Conservation (phyloP, 225 moss, liverwort and hornwort genomes). For the Antitrichia curtipendula region DNA sequence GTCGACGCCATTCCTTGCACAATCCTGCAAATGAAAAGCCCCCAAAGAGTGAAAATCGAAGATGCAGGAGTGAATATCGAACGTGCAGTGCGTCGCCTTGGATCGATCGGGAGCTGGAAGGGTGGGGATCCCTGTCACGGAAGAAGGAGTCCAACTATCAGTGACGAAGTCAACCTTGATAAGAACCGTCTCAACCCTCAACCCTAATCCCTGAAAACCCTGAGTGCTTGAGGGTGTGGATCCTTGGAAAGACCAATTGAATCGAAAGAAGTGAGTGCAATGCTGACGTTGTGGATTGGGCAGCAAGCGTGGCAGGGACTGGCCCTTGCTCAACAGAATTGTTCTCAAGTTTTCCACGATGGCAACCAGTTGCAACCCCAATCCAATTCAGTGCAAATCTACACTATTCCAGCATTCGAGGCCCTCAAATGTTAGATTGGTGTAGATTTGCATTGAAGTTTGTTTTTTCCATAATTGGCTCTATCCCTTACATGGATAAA, state of each 20-base stretch:
- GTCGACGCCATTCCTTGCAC: slow-evolving; percentile 5
- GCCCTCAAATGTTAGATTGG: fast-evolving
- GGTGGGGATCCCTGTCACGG: background rate
- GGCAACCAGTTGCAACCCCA: background rate
- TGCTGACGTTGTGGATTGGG: background rate
- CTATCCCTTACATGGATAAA: background rate
- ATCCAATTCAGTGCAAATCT: background rate
- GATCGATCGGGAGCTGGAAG: background rate
- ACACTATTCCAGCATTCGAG: background rate
- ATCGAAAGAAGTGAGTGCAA: background rate
- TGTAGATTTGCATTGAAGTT: background rate
- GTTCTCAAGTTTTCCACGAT: background rate
- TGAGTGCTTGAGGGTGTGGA: background rate
- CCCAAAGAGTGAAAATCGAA: background rate
- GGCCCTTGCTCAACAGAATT: background rate
- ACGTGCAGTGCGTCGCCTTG: background rate
- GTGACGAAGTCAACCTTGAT: background rate
- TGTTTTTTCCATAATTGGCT: too few relatives aligned
- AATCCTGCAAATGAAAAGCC: background rate
- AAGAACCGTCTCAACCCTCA: background rate
- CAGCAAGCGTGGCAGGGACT: background rate
- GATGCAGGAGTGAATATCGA: background rate
- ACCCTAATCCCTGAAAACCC: background rate
- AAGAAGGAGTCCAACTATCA: background rate
- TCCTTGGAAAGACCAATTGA: background rate